Conservation (phyloP, 179 eudicot species). For the Actinidia arguta region DNA sequence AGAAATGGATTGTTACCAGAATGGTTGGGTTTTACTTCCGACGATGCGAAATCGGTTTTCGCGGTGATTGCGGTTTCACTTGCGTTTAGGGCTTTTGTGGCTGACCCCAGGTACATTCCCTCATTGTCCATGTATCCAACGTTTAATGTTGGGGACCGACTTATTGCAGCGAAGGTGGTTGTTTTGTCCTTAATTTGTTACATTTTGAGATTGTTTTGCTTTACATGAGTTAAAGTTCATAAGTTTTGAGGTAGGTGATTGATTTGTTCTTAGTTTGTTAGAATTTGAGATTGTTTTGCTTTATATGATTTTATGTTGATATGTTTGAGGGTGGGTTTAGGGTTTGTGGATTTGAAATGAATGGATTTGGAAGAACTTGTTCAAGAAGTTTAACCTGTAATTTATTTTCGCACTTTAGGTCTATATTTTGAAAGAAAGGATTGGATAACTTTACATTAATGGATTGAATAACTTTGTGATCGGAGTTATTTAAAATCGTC, state of each 20-base stretch:
- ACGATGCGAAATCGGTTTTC: constrained; percentile 86
- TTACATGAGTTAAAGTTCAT: too few species aligned
- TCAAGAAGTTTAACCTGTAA: too few species aligned
- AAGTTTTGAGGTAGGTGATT: too few species aligned
- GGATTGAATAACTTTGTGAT: too few species aligned
- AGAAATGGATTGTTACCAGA: constrained; percentile 63
- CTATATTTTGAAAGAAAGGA: too few species aligned
- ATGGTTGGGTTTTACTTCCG: constrained; percentile 79
- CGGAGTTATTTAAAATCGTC: too few species aligned
- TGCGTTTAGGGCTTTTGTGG: constrained; percentile 86
- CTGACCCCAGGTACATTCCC: constrained; percentile 95
- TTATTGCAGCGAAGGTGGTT: constrained; percentile 94
- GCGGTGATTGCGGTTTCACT: constrained; percentile 83
- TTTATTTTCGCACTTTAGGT: too few species aligned
- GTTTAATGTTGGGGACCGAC: constrained; percentile 91
- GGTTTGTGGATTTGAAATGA: too few species aligned
- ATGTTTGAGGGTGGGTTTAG: too few species aligned
- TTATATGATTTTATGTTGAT: not conserved
- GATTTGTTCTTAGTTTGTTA: not conserved
- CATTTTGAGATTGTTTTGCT: not conserved
- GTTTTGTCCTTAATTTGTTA: not conserved
- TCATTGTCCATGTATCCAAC: constrained; percentile 99
- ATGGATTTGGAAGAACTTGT: too few species aligned
- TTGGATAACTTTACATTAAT: too few species aligned
- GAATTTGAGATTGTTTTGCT: not conserved